Conservation (phyloP, 306 rosid species). For the Vigna unguiculata region DNA sequence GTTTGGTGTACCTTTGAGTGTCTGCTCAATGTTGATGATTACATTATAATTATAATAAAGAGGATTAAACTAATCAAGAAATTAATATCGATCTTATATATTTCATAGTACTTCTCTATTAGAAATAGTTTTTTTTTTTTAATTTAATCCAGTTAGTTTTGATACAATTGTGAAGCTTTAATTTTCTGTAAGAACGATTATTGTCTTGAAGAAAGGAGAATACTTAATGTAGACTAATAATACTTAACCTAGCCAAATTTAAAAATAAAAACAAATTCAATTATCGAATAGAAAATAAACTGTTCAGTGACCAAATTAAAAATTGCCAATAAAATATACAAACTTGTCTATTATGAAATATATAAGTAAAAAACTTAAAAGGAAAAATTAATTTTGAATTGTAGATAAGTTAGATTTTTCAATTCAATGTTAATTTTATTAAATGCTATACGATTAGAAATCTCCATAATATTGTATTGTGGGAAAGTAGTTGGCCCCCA, state of each 20-base stretch:
- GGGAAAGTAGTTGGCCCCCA: not conserved
- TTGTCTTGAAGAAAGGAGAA: no score
- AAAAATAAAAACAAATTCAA: no score
- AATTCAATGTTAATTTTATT: not conserved
- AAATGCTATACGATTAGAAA: not conserved
- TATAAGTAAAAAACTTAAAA: no score
- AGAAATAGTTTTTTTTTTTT: not conserved
- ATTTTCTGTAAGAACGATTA: not conserved
- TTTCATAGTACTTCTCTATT: not conserved
- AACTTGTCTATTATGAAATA: no score
- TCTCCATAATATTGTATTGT: no score
- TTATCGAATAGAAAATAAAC: no score
- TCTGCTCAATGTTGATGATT: not conserved
- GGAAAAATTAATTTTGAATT: no score
- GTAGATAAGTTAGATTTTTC: no score
- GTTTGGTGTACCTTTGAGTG: conserved; percentile 27
- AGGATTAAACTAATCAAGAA: conserved; percentile 5
- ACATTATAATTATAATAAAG: not conserved
- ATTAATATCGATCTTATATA: not conserved
- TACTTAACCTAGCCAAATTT: no score
- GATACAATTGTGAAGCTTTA: not conserved
- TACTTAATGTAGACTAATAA: no score
- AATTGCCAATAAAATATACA: no score
- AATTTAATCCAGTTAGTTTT: not conserved
- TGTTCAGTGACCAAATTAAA: no score